These are phyloP conservation scores for Cucurbita pepo DNA, from an alignment of 306 rosid genomes.

Conservation along the genomic window DNA sequence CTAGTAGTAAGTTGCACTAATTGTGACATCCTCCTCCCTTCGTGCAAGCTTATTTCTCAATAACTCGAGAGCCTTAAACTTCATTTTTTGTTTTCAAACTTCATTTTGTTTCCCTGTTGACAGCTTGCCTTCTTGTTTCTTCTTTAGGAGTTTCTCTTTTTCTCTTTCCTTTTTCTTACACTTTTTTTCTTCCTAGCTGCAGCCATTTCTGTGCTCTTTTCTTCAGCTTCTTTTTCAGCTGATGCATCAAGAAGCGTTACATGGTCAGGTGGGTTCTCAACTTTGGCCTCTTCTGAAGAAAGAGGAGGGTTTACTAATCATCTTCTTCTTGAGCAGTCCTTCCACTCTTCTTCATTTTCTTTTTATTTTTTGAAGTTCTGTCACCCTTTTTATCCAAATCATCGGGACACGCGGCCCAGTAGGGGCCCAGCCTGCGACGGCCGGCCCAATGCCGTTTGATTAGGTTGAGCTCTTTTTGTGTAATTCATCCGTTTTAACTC, in stretches of 20 bases:
- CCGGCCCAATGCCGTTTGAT: too few relatives aligned
- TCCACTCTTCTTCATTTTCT: conserved; percentile 75
- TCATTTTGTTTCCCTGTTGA: conserved; percentile 2
- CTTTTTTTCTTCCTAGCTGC: conserved; percentile 85
- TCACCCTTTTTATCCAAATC: conserved; percentile 24
- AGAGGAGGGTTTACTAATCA: conserved; percentile 34
- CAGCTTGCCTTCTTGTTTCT: too few relatives aligned
- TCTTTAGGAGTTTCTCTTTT: conserved; percentile 24
- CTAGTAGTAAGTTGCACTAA: too few relatives aligned
- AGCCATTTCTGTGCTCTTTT: conserved; percentile 60
- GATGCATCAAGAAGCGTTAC: conserved; percentile 21
- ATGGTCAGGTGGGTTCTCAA: conserved; percentile 33
- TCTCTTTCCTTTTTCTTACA: conserved; percentile 62
- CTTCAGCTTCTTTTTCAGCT: conserved; percentile 63
- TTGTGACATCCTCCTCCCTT: too few relatives aligned
- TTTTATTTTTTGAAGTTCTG: conserved; percentile 14
- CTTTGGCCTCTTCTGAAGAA: conserved; percentile 33
- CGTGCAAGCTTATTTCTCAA: too few relatives aligned
- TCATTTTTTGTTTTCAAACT: conserved; percentile 5
- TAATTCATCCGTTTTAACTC: too few relatives aligned
- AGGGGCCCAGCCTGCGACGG: too few relatives aligned
- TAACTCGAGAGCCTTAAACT: too few relatives aligned
- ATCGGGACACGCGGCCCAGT: too few relatives aligned
- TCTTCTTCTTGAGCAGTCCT: conserved; percentile 94
- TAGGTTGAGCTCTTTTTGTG: too few relatives aligned